Conservation (phyloP, 2,329 filamentous ascomycete genomes). For the Ophiostoma triangulosporum region DNA sequence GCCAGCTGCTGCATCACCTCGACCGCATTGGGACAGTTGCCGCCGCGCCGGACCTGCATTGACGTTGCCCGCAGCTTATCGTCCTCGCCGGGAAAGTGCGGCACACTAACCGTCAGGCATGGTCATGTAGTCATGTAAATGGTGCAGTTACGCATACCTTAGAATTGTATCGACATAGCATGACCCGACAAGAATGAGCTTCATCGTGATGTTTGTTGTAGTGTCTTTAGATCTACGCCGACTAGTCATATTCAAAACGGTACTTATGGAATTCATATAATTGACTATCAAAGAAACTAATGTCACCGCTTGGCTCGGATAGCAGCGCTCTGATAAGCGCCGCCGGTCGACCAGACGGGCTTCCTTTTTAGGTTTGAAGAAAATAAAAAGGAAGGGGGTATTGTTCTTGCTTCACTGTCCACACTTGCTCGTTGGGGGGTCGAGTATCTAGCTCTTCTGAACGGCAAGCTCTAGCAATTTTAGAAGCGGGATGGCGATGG, state of each 20-base stretch:
- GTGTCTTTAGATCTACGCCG: neutral
- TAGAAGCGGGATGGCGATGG: slow-evolving; percentile 33
- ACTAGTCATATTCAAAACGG: neutral
- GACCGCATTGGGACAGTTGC: slow-evolving; percentile 59
- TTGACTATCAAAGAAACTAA: neutral
- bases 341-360: slow-evolving; percentile 16
- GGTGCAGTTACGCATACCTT: slow-evolving; percentile 28
- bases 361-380: slow-evolving; percentile 2
- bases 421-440: slow-evolving; percentile 48
- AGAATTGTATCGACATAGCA: slow-evolving; percentile 61
- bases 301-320: slow-evolving; percentile 1
- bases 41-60: slow-evolving; percentile 48
- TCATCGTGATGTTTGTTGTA: slow-evolving; percentile 28
- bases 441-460: slow-evolving; percentile 22
- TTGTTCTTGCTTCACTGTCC: slow-evolving; percentile 55
- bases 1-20: slow-evolving; percentile 56
- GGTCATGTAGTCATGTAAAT: neutral
- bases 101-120: slow-evolving; percentile 34
- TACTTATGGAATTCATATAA: no score
- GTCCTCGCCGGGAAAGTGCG: slow-evolving; percentile 56
- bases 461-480: slow-evolving; percentile 55
- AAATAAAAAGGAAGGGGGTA: slow-evolving; percentile 11
- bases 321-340: neutral
- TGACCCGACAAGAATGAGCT: slow-evolving; percentile 50
- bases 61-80: slow-evolving; percentile 54